A percentile compares a stretch with the other conserved stretches of the same genome.
Evolutionary conservation across 257 asterid species (phyloP).

Genomic region (Scutellaria galericulata): DNA sequence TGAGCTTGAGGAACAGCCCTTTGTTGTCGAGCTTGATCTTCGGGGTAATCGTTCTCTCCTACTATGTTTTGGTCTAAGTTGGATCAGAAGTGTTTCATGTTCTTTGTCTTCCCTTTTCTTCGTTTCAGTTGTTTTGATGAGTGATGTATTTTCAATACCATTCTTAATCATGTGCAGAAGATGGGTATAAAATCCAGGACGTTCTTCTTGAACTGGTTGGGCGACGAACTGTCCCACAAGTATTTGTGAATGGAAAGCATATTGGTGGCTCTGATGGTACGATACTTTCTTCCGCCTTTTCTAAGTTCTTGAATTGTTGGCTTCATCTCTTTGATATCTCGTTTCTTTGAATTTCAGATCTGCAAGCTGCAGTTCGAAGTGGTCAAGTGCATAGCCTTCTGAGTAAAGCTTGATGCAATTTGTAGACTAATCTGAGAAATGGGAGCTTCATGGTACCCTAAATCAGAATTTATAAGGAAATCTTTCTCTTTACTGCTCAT

Average conservation of each 20-base stretch:
- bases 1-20: slow-evolving; percentile 79
- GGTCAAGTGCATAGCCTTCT: slow-evolving; percentile 58
- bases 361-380: slow-evolving; percentile 51
- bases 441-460: slow-evolving; percentile 3
- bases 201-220: slow-evolving; percentile 83
- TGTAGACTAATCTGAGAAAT: slow-evolving; percentile 9
- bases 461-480: not conserved
- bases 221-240: slow-evolving; percentile 91
- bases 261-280: slow-evolving; percentile 94
- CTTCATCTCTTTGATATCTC: not conserved
- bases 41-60: slow-evolving; percentile 55
- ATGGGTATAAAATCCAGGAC: slow-evolving; percentile 78
- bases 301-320: not conserved
- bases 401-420: slow-evolving; percentile 43
- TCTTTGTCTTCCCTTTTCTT: not conserved
- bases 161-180: slow-evolving; percentile 55
- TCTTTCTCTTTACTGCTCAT: not conserved
- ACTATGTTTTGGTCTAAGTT: slow-evolving; percentile 10
- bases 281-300: slow-evolving; percentile 4
- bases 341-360: slow-evolving; percentile 41
- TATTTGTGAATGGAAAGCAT: slow-evolving; percentile 93
- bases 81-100: not conserved
- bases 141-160: slow-evolving; percentile 5
- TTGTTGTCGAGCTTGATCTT: slow-evolving; percentile 97
- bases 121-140: not conserved